Percentiles rank a stretch among this genome's conserved stretches.
These are phyloP conservation scores for Calonectria henricotiae DNA, from an alignment of 2,329 filamentous ascomycete species.

Conservation along the genomic window DNA sequence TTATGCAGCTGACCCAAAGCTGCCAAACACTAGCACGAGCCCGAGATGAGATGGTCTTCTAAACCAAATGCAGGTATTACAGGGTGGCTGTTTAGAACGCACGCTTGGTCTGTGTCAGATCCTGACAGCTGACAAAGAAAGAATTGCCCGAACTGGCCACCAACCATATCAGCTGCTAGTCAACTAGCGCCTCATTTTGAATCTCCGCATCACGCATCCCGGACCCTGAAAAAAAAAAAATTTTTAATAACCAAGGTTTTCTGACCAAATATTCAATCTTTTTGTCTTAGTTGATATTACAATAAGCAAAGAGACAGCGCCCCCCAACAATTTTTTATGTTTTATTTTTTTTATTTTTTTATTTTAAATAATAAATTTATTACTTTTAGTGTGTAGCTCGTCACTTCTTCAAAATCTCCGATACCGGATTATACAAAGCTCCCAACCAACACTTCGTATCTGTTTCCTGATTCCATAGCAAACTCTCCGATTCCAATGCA, in stretches of 20 bases:
- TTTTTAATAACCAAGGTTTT: neutral
- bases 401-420: neutral
- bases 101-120: slow-evolving; percentile 11
- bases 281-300: neutral
- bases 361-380: neutral
- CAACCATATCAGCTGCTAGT: neutral
- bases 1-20: neutral
- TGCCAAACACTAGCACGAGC: neutral
- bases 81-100: slow-evolving; percentile 1
- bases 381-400: neutral
- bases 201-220: neutral
- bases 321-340: neutral
- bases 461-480: neutral
- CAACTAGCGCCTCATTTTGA: neutral
- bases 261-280: neutral
- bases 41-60: neutral
- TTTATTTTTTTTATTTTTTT: neutral
- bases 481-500: neutral
- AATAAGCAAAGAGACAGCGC: neutral
- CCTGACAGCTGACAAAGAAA: neutral
- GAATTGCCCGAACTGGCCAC: neutral
- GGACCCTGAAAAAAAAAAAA: neutral
- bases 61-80: neutral
- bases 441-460: neutral
- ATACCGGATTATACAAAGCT: neutral